Conservation (phyloP, 1,284 basidiomycete species). For the Ustilago crameri region DNA sequence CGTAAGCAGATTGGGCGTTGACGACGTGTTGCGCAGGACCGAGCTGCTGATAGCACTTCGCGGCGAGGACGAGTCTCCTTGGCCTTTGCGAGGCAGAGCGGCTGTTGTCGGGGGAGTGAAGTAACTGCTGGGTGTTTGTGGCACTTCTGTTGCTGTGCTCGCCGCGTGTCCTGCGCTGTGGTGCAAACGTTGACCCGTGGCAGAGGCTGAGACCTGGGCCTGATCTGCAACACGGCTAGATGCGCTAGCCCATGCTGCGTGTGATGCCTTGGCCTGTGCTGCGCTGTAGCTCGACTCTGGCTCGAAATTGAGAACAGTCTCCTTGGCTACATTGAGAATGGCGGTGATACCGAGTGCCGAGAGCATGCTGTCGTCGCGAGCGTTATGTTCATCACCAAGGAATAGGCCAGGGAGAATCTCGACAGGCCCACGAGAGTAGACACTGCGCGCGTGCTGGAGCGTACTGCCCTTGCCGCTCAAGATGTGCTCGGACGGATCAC, state of each 20-base stretch:
- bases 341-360: conserved; percentile 80
- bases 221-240: conserved; percentile 5
- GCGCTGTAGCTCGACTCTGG: background rate
- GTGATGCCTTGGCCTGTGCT: conserved; percentile 9
- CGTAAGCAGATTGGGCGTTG: conserved; percentile 58
- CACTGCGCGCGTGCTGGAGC: conserved; percentile 59
- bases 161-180: conserved; percentile 3
- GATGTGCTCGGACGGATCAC: conserved; percentile 63
- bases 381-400: conserved; percentile 93
- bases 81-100: conserved; percentile 6
- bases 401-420: conserved; percentile 89
- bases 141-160: conserved; percentile 1
- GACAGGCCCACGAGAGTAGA: conserved; percentile 84
- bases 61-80: conserved; percentile 20
- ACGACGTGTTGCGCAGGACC: conserved; percentile 54
- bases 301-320: conserved; percentile 54
- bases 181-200: background rate
- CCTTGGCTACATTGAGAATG: conserved; percentile 92
- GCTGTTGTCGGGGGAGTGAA: conserved; percentile 44
- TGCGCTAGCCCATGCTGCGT: conserved; percentile 14
- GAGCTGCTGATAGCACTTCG: conserved; percentile 31
- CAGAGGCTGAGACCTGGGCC: background rate
- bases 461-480: conserved; percentile 62
- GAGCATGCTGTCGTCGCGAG: conserved; percentile 79
- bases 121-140: conserved; percentile 31